A percentile compares a stretch with the other conserved stretches of the same genome.
Conservation (phyloP, 441 rosid genomes). For the Theobroma grandiflorum region DNA sequence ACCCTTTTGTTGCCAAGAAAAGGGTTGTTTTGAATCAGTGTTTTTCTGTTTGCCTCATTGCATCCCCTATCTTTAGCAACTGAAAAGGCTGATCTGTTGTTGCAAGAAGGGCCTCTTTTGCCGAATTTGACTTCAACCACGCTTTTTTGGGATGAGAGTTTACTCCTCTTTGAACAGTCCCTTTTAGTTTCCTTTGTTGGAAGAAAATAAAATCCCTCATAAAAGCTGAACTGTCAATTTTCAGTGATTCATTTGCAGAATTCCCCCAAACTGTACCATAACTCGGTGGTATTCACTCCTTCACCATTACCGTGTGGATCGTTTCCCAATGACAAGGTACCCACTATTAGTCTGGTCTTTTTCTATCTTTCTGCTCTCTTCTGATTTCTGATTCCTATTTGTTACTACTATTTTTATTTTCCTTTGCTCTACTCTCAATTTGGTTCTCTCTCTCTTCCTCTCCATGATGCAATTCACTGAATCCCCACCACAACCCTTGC, state of each 20-base stretch:
- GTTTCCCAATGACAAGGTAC: conserved; percentile 54
- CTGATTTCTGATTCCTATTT: conserved; percentile 33
- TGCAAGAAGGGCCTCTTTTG: conserved; percentile 30
- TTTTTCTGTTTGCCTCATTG: not conserved
- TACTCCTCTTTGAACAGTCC: conserved; percentile 45
- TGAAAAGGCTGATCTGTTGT: conserved; percentile 37
- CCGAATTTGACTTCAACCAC: conserved; percentile 45
- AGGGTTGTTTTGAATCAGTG: conserved; percentile 31
- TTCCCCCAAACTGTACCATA: conserved; percentile 29
- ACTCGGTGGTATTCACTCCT: not conserved
- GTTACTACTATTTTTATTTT: conserved; percentile 5
- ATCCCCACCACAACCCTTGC: conserved; percentile 56
- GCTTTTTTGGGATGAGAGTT: conserved; percentile 38
- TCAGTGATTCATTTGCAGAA: conserved; percentile 46
- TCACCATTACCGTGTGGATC: conserved; percentile 36
- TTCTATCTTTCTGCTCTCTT: conserved; percentile 42
- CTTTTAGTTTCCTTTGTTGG: conserved; percentile 31
- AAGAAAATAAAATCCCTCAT: conserved; percentile 41
- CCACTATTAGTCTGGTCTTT: conserved; percentile 66
- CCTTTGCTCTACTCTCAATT: conserved; percentile 22
- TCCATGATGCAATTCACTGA: conserved; percentile 71
- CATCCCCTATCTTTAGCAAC: conserved; percentile 22
- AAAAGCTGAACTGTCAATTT: conserved; percentile 66
- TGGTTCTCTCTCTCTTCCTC: conserved; percentile 8
- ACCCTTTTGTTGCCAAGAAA: conserved; percentile 43